Percentiles rank a stretch among this genome's conserved stretches.
Evolutionary conservation across 2,329 filamentous ascomycete species (phyloP).

Genomic region (Thermomyces lanuginosus): DNA sequence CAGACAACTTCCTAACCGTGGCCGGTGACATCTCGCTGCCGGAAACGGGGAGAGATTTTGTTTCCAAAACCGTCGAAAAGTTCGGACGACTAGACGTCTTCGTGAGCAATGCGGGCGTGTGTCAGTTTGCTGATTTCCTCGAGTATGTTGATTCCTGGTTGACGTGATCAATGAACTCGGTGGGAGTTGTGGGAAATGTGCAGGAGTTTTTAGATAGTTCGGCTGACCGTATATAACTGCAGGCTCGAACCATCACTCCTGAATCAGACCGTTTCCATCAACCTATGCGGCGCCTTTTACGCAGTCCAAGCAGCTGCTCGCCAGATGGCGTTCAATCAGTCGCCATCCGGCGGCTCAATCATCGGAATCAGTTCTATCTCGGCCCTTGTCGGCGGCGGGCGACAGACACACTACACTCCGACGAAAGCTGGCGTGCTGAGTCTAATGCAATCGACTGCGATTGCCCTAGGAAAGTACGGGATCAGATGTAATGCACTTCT

Average conservation of each 20-base stretch:
- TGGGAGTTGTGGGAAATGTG: no score
- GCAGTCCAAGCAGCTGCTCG: constrained; percentile 68
- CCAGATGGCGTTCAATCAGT: constrained; percentile 62
- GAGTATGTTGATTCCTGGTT: constrained; percentile 36
- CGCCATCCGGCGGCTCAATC: constrained; percentile 57
- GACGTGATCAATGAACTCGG: no score
- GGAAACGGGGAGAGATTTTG: constrained; percentile 51
- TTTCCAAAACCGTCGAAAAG: constrained; percentile 44
- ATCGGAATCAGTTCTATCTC: constrained; percentile 33
- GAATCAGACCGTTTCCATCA: constrained; percentile 55
- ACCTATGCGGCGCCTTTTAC: constrained; percentile 80
- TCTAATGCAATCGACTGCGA: constrained; percentile 69
- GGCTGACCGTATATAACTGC: constrained; percentile 1
- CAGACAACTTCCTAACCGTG: constrained; percentile 22
- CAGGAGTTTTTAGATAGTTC: constrained; percentile 1
- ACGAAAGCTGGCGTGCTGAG: constrained; percentile 71
- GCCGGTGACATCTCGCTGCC: constrained; percentile 63
- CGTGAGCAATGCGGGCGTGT: constrained; percentile 78
- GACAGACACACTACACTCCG: constrained; percentile 73
- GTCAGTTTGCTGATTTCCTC: constrained; percentile 74
- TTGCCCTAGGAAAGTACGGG: constrained; percentile 56
- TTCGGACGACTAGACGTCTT: constrained; percentile 52
- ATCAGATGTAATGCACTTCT: constrained; percentile 74
- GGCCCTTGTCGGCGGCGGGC: constrained; percentile 46
- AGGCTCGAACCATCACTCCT: constrained; percentile 55